Conservation (phyloP, 768 basidiomycete genomes). For the Russula abietina region DNA sequence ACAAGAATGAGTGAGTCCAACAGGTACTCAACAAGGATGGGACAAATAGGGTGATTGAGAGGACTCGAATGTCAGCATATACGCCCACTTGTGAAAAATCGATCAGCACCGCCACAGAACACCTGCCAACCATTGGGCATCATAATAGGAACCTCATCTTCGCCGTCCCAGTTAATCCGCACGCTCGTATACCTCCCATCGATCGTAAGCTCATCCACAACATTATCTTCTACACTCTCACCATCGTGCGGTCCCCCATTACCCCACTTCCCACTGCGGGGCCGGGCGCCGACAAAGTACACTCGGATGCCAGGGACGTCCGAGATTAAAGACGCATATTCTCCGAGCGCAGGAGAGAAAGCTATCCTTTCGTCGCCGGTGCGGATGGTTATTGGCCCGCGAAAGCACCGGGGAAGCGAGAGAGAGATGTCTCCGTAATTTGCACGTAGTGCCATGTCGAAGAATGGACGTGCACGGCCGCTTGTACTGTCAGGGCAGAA, state of each 20-base stretch:
- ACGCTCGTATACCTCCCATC: not conserved
- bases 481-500: not conserved
- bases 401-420: constrained; percentile 14
- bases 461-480: not conserved
- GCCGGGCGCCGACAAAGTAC: constrained; percentile 11
- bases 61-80: not conserved
- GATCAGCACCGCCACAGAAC: not conserved
- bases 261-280: not conserved
- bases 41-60: not conserved
- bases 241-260: not conserved
- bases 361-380: not conserved
- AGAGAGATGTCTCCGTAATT: not conserved
- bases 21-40: not conserved
- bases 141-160: constrained; percentile 10
- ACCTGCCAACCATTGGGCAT: not conserved
- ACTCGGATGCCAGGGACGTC: not conserved
- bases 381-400: constrained; percentile 11
- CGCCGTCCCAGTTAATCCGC: constrained; percentile 9
- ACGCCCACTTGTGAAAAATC: constrained; percentile 6
- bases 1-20: not conserved
- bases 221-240: not conserved
- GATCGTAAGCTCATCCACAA: not conserved
- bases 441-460: not conserved
- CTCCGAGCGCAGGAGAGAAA: not conserved
- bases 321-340: not conserved